Evolutionary conservation across 129 eudicot species (phyloP).

Genomic region (Apium graveolens): DNA sequence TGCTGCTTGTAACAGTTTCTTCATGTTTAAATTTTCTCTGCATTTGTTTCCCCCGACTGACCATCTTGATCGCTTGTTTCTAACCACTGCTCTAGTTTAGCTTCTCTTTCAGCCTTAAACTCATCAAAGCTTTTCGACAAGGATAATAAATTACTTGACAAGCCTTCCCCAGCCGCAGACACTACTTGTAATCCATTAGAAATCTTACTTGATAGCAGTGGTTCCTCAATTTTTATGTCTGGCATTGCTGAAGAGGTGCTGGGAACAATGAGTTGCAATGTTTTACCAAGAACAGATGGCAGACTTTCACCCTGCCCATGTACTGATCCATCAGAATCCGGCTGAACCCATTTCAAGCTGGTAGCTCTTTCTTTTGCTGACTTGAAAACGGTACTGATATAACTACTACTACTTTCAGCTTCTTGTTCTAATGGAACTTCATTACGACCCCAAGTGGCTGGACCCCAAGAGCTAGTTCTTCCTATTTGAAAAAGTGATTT

Average conservation of each 20-base stretch:
- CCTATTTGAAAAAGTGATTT: slow-evolving; percentile 39
- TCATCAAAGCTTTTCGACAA: slow-evolving; percentile 46
- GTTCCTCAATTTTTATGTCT: slow-evolving; percentile 23
- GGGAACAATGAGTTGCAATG: slow-evolving; percentile 4
- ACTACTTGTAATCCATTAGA: slow-evolving; percentile 26
- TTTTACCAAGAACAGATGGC: not conserved
- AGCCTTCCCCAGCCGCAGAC: slow-evolving; percentile 19
- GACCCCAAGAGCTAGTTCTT: slow-evolving; percentile 53
- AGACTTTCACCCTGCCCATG: slow-evolving; percentile 17
- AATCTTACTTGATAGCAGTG: slow-evolving; percentile 20
- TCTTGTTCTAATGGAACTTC: slow-evolving; percentile 20
- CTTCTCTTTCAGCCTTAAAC: slow-evolving; percentile 70
- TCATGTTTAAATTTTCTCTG: not conserved
- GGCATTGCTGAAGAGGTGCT: slow-evolving; percentile 13
- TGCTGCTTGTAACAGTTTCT: not conserved
- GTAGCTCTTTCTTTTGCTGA: slow-evolving; percentile 56
- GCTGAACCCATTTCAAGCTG: slow-evolving; percentile 45
- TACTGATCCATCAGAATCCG: slow-evolving; percentile 21
- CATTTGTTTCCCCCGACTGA: not conserved
- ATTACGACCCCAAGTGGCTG: slow-evolving; percentile 57
- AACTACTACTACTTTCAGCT: slow-evolving; percentile 31
- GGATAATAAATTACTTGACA: slow-evolving; percentile 18
- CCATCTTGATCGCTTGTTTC: slow-evolving; percentile 18
- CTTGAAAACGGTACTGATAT: slow-evolving; percentile 52
- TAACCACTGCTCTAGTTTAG: slow-evolving; percentile 76